Evolutionary conservation across 2,329 filamentous ascomycete genomes (phyloP).

Genomic region (Aspergillus fijiensis): DNA sequence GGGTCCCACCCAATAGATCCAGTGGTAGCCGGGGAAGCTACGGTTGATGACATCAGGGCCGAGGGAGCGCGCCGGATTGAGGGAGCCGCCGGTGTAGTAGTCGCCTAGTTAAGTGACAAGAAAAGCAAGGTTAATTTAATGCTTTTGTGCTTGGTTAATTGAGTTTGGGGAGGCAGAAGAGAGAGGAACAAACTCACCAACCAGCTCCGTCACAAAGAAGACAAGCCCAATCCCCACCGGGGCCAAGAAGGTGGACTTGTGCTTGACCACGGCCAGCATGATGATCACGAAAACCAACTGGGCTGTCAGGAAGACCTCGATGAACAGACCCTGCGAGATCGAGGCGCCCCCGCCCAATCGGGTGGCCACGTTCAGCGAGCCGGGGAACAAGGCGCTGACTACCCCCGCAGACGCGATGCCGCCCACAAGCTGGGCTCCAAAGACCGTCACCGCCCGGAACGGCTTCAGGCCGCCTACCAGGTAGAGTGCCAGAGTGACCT

Average conservation of each 20-base stretch:
- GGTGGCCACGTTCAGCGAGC: conserved; percentile 57
- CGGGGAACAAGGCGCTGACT: conserved; percentile 59
- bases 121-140: not conserved
- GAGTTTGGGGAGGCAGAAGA: no score
- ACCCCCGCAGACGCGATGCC: conserved; percentile 61
- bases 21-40: conserved; percentile 49
- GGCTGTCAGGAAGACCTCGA: conserved; percentile 66
- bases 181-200: conserved; percentile 35
- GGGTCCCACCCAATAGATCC: conserved; percentile 54
- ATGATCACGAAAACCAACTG: conserved; percentile 65
- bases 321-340: conserved; percentile 60
- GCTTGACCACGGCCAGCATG: conserved; percentile 72
- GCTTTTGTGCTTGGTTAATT: not conserved
- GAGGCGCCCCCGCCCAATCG: conserved; percentile 53
- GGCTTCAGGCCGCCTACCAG: conserved; percentile 58
- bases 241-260: conserved; percentile 68
- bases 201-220: conserved; percentile 62
- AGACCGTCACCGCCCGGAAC: conserved; percentile 52
- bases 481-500: conserved; percentile 61
- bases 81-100: conserved; percentile 50
- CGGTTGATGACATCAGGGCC: conserved; percentile 49
- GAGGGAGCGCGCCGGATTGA: conserved; percentile 51
- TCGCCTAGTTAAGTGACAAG: conserved; percentile 33
- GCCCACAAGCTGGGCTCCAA: conserved; percentile 59
- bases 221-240: conserved; percentile 71